These are phyloP conservation scores for Neurospora sublineolata DNA, from an alignment of 495 filamentous ascomycete genomes.

Conservation along the genomic window DNA sequence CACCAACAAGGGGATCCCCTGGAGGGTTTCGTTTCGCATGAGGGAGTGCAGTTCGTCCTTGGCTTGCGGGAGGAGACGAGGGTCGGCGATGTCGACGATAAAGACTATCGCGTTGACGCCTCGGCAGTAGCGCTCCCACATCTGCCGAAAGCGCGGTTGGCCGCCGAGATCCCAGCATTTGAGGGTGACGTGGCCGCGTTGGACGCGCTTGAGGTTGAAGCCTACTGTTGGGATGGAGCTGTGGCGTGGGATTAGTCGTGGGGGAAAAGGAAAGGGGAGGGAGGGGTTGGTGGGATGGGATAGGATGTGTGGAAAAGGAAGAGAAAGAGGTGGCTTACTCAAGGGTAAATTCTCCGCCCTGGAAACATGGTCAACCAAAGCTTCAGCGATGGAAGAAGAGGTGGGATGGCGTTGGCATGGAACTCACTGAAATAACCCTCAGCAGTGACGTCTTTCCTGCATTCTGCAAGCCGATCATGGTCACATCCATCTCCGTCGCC, in stretches of 20 bases:
- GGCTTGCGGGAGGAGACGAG: slow-evolving; percentile 68
- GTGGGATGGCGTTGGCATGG: not conserved
- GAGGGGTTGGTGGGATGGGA: slow-evolving; percentile 1
- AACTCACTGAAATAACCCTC: slow-evolving; percentile 74
- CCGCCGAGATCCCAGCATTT: slow-evolving; percentile 99
- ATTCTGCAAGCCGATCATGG: slow-evolving; percentile 98
- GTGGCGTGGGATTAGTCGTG: slow-evolving; percentile 33
- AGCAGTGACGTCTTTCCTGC: slow-evolving; percentile 94
- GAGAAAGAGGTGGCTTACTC: slow-evolving; percentile 59
- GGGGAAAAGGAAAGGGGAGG: slow-evolving; percentile 3
- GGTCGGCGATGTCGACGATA: slow-evolving; percentile 78
- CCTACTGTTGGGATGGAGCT: slow-evolving; percentile 98
- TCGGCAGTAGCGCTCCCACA: slow-evolving; percentile 99
- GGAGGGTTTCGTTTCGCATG: slow-evolving; percentile 72
- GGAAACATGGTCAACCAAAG: slow-evolving; percentile 9
- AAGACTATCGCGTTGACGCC: slow-evolving; percentile 98
- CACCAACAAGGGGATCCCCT: slow-evolving; percentile 88
- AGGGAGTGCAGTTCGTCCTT: slow-evolving; percentile 84
- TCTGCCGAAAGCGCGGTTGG: slow-evolving; percentile 90
- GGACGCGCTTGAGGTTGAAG: slow-evolving; percentile 97
- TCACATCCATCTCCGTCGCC: slow-evolving; percentile 99
- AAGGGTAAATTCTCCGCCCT: slow-evolving; percentile 98
- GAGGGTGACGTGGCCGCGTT: slow-evolving; percentile 95
- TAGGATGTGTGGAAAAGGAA: slow-evolving; percentile 3
- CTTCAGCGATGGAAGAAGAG: not conserved